Evolutionary conservation across 2,329 filamentous ascomycete species (phyloP).

Genomic region (Alternaria dauci): DNA sequence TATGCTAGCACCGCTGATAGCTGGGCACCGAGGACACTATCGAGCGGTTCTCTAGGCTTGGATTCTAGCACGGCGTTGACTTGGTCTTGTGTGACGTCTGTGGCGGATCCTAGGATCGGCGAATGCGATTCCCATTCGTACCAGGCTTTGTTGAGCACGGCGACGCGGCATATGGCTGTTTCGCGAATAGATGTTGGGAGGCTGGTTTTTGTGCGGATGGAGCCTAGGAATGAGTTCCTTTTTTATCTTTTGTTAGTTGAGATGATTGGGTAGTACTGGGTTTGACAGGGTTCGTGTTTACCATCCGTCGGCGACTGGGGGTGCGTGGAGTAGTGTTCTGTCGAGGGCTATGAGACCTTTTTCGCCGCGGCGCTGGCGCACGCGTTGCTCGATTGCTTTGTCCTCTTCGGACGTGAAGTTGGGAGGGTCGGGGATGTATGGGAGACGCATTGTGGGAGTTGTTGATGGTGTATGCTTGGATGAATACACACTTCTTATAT

Average conservation of each 20-base stretch:
- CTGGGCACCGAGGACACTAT: slow-evolving; percentile 58
- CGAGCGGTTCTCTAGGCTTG: slow-evolving; percentile 19
- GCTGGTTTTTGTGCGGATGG: slow-evolving; percentile 63
- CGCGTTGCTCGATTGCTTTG: slow-evolving; percentile 59
- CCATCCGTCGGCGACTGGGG: slow-evolving; percentile 65
- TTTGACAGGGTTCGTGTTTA: slow-evolving; percentile 8
- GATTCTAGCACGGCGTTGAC: slow-evolving; percentile 39
- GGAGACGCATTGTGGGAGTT: slow-evolving; percentile 59
- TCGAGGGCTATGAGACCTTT: slow-evolving; percentile 62
- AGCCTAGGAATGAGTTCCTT: slow-evolving; percentile 64
- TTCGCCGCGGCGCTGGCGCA: slow-evolving; percentile 61
- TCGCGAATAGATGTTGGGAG: slow-evolving; percentile 68
- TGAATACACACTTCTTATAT: no score
- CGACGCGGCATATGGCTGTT: slow-evolving; percentile 81
- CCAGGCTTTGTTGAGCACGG: slow-evolving; percentile 80
- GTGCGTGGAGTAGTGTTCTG: slow-evolving; percentile 63
- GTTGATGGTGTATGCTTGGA: no score
- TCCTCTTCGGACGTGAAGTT: slow-evolving; percentile 57
- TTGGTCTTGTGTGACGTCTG: slow-evolving; percentile 65
- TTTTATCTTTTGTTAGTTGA: background rate
- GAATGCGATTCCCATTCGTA: slow-evolving; percentile 87
- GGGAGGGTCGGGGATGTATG: slow-evolving; percentile 62
- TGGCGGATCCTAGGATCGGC: slow-evolving; percentile 62
- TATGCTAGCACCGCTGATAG: slow-evolving; percentile 76
- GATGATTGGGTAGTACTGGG: no score